These are phyloP conservation scores for Stephania japonica DNA, from an alignment of 164 flowering plant genomes.

Conservation along the genomic window DNA sequence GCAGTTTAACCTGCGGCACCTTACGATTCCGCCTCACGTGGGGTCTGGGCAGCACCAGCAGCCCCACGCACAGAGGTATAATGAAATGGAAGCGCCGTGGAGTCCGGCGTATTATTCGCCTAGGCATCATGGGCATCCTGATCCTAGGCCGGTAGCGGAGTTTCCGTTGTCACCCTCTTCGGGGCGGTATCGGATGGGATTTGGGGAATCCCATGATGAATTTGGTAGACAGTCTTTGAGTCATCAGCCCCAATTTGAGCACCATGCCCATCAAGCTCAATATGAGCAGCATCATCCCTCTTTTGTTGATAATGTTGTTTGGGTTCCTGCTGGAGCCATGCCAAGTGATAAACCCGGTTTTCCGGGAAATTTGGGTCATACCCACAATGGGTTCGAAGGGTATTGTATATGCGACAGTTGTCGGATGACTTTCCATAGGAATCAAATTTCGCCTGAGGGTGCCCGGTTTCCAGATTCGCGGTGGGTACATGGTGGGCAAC, in stretches of 20 bases:
- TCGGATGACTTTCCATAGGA: slow-evolving; percentile 47
- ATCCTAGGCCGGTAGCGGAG: slow-evolving; percentile 46
- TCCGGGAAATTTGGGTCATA: slow-evolving; percentile 11
- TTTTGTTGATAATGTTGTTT: slow-evolving; percentile 48
- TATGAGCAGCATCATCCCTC: slow-evolving; percentile 48
- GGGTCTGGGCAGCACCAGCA: slow-evolving; percentile 45
- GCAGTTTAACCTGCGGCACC: slow-evolving; percentile 45
- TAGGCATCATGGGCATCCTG: slow-evolving; percentile 56
- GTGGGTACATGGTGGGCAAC: slow-evolving; percentile 34
- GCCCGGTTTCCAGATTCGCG: slow-evolving; percentile 24
- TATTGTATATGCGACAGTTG: slow-evolving; percentile 54
- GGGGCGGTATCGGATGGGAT: slow-evolving; percentile 40
- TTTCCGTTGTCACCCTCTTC: slow-evolving; percentile 76
- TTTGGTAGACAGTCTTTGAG: slow-evolving; percentile 36
- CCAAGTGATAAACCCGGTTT: slow-evolving; percentile 9
- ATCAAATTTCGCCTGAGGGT: slow-evolving; percentile 28
- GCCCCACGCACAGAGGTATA: slow-evolving; percentile 51
- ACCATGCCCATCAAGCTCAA: slow-evolving; percentile 28
- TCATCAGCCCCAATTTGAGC: slow-evolving; percentile 38
- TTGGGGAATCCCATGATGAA: slow-evolving; percentile 47
- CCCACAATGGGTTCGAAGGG: slow-evolving; percentile 44
- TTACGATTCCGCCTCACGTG: slow-evolving; percentile 42
- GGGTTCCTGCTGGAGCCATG: slow-evolving; percentile 51
- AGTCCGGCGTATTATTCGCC: slow-evolving; percentile 92
- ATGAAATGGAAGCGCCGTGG: slow-evolving; percentile 80